Conservation (phyloP, 192 early-diverging fungal genomes). For the Chytriomyces hyalinus region DNA sequence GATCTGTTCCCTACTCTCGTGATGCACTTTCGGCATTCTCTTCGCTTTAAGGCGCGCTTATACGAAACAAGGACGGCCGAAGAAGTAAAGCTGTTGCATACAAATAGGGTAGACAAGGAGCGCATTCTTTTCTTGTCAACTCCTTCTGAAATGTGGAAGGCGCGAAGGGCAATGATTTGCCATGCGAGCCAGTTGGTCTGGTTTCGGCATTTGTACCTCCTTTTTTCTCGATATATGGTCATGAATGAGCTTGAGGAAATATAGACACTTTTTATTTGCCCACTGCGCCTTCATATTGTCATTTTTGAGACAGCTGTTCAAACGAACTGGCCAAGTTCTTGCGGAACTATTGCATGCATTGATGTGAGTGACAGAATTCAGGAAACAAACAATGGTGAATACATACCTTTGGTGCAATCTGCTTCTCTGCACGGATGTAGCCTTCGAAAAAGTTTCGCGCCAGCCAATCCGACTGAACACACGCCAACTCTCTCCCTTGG, state of each 20-base stretch:
- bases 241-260: slow-evolving; percentile 12
- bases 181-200: slow-evolving; percentile 90
- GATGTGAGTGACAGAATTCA: not conserved
- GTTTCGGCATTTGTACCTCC: slow-evolving; percentile 87
- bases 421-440: slow-evolving; percentile 43
- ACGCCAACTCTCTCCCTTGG: slow-evolving; percentile 28
- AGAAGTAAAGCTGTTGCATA: not conserved
- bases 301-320: not conserved
- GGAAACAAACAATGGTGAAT: not conserved
- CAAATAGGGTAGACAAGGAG: slow-evolving; percentile 46
- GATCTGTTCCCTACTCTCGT: slow-evolving; percentile 38
- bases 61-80: not conserved
- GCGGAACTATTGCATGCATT: not conserved
- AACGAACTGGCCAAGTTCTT: not conserved
- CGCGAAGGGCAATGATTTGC: slow-evolving; percentile 74
- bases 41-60: not conserved
- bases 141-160: slow-evolving; percentile 57
- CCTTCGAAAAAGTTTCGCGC: slow-evolving; percentile 45
- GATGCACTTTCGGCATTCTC: slow-evolving; percentile 10
- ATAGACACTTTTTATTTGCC: not conserved
- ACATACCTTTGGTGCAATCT: slow-evolving; percentile 36
- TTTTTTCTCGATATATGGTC: slow-evolving; percentile 76
- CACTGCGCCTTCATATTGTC: no score
- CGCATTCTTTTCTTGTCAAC: slow-evolving; percentile 46
- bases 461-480: slow-evolving; percentile 38